Conservation (phyloP, 1,139 yeast species). For the Debaryomyces singareniensis region DNA sequence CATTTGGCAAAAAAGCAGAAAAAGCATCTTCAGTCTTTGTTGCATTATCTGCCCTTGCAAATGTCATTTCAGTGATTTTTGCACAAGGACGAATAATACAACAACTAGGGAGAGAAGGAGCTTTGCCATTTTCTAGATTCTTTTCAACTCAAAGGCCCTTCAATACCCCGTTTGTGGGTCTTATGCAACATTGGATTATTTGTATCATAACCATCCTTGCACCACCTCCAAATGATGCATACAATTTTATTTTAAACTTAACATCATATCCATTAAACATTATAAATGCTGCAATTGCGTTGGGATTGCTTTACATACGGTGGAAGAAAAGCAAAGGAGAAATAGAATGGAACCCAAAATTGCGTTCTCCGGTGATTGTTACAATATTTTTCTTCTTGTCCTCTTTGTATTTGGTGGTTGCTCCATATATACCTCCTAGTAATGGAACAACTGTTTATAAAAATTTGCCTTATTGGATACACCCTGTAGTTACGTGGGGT, state of each 20-base stretch:
- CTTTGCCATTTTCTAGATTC: constrained; percentile 40
- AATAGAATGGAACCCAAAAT: constrained; percentile 67
- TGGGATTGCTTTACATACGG: constrained; percentile 35
- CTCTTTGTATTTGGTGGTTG: constrained; percentile 64
- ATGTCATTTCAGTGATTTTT: constrained; percentile 42
- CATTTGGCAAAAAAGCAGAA: constrained; percentile 41
- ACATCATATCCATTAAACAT: constrained; percentile 47
- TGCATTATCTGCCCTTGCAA: constrained; percentile 45
- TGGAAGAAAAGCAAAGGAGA: constrained; percentile 47
- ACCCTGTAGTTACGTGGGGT: constrained; percentile 80
- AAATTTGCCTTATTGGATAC: constrained; percentile 68
- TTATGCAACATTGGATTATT: constrained; percentile 53
- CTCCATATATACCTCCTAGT: constrained; percentile 78
- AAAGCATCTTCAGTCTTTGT: constrained; percentile 45
- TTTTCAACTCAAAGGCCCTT: constrained; percentile 41
- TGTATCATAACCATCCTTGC: constrained; percentile 43
- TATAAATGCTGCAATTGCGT: constrained; percentile 41
- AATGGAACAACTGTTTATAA: constrained; percentile 62
- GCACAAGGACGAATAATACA: constrained; percentile 46
- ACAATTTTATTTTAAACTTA: constrained; percentile 43
- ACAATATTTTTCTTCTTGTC: constrained; percentile 60
- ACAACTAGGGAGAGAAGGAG: constrained; percentile 44
- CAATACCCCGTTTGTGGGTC: constrained; percentile 45
- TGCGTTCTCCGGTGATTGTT: constrained; percentile 61
- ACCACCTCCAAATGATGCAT: constrained; percentile 46